Evolutionary conservation across 805 yeast species (phyloP), one percentile per base, ranked within the genome.

Genomic region (Clavispora asparagi): DNA sequence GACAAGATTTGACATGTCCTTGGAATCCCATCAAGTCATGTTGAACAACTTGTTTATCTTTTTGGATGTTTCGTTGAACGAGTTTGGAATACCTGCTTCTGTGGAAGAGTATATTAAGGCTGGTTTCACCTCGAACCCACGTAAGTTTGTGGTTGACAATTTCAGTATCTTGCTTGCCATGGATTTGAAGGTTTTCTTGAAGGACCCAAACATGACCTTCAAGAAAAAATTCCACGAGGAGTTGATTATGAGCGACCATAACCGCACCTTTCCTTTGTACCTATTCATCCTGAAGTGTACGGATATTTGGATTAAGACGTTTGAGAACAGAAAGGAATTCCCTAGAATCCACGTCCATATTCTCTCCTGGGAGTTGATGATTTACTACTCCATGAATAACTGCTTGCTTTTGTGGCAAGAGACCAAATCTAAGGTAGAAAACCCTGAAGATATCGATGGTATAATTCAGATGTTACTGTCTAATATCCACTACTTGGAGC

Each of bases 341-440:
- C 74, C 77, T 1, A 61, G 59, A 23, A 61, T 81, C 39, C 67
- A 64, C 38, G 59, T 60, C 13, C 63, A 70, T 19, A 66, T 76
- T 38, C 73, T 73, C 49, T 65, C 71, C 42, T 79, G 84, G 73
- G 83, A 77, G 45, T 54, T 76, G 25, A 64, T 86, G 57, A 78
- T 80, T 42, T 81, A 76, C 57, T 68, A 72, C 30, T 71, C 83
- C 16, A 77, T 85, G 76, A 70, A 73, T 33, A 77, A 78, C 49
- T 73, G 83, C 45, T 66, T 85, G 53, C 72, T 74, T 36, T 67
- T 84, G 38, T 86, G 94, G 92, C 78, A 76, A 50, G 78, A 73
- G 42, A 78, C 91, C 0, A 70, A 71, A 33, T 84, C 88, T 1
- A 63, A 59, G 45, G 57, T 65, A 45, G 65, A 61, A 26, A 70